Evolutionary conservation across 352 stramenopile genomes (phyloP).

Genomic region (Pythium apleroticum): DNA sequence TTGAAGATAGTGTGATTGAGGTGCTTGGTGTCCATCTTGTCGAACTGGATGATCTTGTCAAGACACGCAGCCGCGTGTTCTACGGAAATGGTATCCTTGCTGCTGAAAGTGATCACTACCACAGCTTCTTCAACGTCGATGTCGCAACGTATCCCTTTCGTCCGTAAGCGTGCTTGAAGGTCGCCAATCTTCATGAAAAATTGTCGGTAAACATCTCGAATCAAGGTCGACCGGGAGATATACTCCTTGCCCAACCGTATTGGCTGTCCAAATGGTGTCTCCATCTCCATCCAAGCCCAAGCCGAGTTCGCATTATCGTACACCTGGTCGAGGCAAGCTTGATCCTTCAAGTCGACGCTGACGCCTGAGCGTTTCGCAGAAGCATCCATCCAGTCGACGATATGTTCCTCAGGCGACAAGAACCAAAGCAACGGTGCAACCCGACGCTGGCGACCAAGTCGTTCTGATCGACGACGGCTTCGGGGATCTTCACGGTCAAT

Average conservation of each 20-base stretch:
- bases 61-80: conserved; percentile 1
- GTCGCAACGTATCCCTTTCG: neutral
- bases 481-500: neutral
- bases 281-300: neutral
- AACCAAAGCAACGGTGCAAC: neutral
- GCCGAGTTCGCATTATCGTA: neutral
- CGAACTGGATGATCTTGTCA: conserved; percentile 5
- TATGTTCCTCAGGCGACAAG: neutral
- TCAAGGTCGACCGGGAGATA: conserved; percentile 11
- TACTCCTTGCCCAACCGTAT: conserved; percentile 20
- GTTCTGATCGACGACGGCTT: neutral
- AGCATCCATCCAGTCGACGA: neutral
- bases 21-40: conserved; percentile 9
- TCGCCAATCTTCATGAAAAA: neutral
- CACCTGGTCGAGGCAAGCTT: neutral
- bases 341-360: neutral
- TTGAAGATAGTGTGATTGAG: conserved; percentile 9
- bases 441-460: neutral
- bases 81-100: neutral
- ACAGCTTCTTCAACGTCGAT: neutral
- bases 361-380: neutral
- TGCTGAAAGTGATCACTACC: conserved; percentile 13
- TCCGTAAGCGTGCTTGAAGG: neutral
- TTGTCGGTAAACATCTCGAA: conserved; percentile 7
- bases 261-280: conserved; percentile 15